Base-by-base conservation (phyloP, 202 grass and related monocot genomes). In the Digitaria exilis region DNA sequence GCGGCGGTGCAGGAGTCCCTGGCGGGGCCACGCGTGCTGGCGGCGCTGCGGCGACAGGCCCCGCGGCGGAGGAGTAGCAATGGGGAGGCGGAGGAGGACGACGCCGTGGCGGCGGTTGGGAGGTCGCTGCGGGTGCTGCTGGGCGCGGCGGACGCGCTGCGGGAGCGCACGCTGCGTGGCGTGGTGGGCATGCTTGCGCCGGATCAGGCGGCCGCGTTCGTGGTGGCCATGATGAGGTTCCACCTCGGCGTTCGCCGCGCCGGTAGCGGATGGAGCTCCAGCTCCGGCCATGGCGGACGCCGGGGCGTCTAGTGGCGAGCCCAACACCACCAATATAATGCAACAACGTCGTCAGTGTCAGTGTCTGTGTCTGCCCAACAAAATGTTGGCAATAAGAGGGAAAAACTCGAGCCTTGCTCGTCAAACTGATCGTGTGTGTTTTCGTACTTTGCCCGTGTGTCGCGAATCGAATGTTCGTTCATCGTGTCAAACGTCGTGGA, bases 1-100 rank as follows among this genome's bases (percentile, higher is more conserved):
- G 94, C 89, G 2, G 51, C 58, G 24, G 71, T 80, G 88, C 94
- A 97, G 85, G 91, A 97, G 63, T 80, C 83, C 1, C 69, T 94
- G 51, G 94, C 89, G 19, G 66, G 80, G 0, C 85, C 87, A 0
- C 26, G 84, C 15, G 68, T 87, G 77, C 77, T 97, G 28, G 84
- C 73, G 57, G 91, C 87, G 25, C 87, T 92, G 29, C 60, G 81
- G 5, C 48, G 71, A 11, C 76, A 80, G 46, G 14, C 37, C 1
- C 18, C 21, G 43, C 5, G 2, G 34, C 34, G 35, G 35, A 63
- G 62, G 11, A 71, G n/a, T n/a, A n/a, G n/a, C n/a, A n/a, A 82
- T 50, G 76, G 62, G 6, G 82, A 85, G 35, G 73, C 32, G 17
- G 46, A 13, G 51, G 49, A 17, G 54, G 54, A 57, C 52, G 80